Evolutionary conservation across 345 rosid genomes (phyloP).

Genomic region (Euphorbia lathyris): DNA sequence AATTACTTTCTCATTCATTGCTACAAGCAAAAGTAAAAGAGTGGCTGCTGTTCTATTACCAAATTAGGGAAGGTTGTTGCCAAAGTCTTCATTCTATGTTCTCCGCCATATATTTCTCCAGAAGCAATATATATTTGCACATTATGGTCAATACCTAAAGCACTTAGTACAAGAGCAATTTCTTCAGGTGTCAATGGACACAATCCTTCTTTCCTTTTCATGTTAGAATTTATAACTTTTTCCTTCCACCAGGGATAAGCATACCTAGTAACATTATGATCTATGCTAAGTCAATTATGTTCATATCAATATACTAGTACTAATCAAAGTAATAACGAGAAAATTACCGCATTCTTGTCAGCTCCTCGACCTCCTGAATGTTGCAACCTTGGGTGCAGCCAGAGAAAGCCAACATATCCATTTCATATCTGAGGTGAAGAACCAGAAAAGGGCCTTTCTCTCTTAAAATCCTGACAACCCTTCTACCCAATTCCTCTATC

Average conservation of each 20-base stretch:
- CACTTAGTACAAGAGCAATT: slow-evolving; percentile 72
- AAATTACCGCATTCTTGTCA: slow-evolving; percentile 77
- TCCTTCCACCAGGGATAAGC: slow-evolving; percentile 88
- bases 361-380: slow-evolving; percentile 68
- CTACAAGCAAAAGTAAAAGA: background rate
- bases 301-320: background rate
- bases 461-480: slow-evolving; percentile 60
- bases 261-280: slow-evolving; percentile 44
- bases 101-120: slow-evolving; percentile 90
- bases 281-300: slow-evolving; percentile 6
- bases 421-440: slow-evolving; percentile 94
- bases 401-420: slow-evolving; percentile 98
- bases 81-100: slow-evolving; percentile 64
- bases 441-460: slow-evolving; percentile 83
- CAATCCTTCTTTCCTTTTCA: slow-evolving; percentile 83
- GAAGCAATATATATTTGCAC: slow-evolving; percentile 93
- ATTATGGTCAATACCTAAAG: slow-evolving; percentile 67
- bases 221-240: slow-evolving; percentile 72
- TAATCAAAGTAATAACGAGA: background rate
- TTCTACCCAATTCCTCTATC: slow-evolving; percentile 83
- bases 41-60: slow-evolving; percentile 31
- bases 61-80: slow-evolving; percentile 66
- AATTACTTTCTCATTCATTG: background rate
- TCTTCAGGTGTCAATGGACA: slow-evolving; percentile 99
- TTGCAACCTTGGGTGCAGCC: slow-evolving; percentile 95